Base-by-base conservation (phyloP, 768 basidiomycete species). In the Clavulina sp. region DNA sequence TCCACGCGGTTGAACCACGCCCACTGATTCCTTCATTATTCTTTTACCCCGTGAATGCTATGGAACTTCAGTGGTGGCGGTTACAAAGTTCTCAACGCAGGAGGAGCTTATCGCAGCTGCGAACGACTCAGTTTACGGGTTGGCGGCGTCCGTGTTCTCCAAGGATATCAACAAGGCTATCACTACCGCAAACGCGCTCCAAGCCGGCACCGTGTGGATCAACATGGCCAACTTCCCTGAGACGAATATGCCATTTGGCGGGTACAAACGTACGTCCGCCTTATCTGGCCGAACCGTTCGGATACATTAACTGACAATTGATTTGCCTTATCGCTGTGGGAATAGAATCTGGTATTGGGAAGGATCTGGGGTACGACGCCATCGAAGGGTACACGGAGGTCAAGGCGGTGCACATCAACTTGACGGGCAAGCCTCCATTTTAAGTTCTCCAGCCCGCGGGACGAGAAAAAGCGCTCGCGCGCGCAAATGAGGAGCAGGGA, bases 201-300 rank as follows among this genome's bases (percentile, higher is more conserved):
- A 70, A 50, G 65, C 68, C n/a, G 69, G 69, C 38, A 68, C 67
- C 26, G 62, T 61, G 41, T 60, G 58, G 48, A 50, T 56, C 53
- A 36, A 29, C 40, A 84, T 80, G 81, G 87, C 38, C 92, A 88
- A 88, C 74, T 89, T 54, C 95, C 93, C 65, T 81, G 86, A 60
- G 89, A 88, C 67, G 82, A 81, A 60, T 40, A 80, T 89, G 44
- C 92, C 93, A 2, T 96, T 96, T 60, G 92, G 93, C 29, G 93
- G 92, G 23, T 92, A 84, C 70, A 93, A 92, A 66, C 82, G 36
- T 38, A 21, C 13, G 36, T 21, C 21, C 13, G 13, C 21, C 36
- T 38, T 38, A 13, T 13, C 13, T 38, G 13, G 13, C 36, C 36
- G 36, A 9, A 9, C 24, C 43, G 13, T 23, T 9, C 24, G 9